phyloP scores from a whole-genome alignment of 1,284 basidiomycete genomes.

The Afroboletus lepidellus region DNA sequence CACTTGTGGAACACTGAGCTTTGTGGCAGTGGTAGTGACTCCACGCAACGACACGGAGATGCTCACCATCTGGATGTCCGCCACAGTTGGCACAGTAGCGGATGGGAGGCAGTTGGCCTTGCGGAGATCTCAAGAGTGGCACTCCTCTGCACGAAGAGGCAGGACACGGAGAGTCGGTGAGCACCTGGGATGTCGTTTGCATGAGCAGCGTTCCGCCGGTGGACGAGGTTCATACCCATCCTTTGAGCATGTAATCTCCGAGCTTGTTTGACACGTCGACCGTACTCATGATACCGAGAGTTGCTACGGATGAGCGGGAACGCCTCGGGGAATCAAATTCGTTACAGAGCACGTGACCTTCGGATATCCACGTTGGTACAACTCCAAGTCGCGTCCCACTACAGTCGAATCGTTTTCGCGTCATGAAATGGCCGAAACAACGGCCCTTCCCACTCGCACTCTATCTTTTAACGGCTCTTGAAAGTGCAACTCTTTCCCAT shows the following conservation, averaged over 20 bases:
- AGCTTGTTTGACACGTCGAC: constrained; percentile 59
- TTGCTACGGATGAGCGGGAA: too few species aligned
- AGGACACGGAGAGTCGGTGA: constrained; percentile 64
- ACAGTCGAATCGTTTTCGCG: constrained; percentile 14
- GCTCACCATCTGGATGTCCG: constrained; percentile 36
- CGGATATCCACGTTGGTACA: constrained; percentile 15
- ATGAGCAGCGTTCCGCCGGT: constrained; percentile 10
- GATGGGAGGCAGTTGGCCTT: constrained; percentile 42
- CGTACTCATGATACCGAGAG: constrained; percentile 44
- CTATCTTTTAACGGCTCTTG: constrained; percentile 46
- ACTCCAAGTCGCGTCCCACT: constrained; percentile 5
- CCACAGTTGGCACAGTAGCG: constrained; percentile 67
- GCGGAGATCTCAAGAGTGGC: constrained; percentile 69
- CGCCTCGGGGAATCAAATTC: not conserved
- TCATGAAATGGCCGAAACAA: constrained; percentile 64
- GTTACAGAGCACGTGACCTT: constrained; percentile 25
- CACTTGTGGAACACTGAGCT: constrained; percentile 20
- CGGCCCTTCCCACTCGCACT: constrained; percentile 58
- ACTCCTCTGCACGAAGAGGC: constrained; percentile 51
- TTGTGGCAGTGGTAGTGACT: constrained; percentile 11
- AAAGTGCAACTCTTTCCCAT: constrained; percentile 41
- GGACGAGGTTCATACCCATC: constrained; percentile 56
- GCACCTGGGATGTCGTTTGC: constrained; percentile 42
- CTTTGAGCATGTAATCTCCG: constrained; percentile 72
- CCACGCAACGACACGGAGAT: not conserved